Percentiles rank a stretch among this genome's conserved stretches.
Conservation (phyloP, 768 basidiomycete genomes). For the Lepiota brunneoincarnata region DNA sequence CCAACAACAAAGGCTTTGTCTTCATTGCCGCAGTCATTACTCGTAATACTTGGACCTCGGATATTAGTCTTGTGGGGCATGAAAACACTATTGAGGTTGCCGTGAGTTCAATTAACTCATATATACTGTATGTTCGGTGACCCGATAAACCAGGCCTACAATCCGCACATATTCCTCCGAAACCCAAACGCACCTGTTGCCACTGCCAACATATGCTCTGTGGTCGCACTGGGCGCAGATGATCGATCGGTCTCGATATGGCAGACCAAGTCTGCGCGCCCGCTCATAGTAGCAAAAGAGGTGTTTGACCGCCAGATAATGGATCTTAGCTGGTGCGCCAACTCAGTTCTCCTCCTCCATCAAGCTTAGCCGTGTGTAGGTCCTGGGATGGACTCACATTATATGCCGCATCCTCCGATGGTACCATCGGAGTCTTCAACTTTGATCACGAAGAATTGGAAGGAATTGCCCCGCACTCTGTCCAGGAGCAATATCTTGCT, state of each 20-base stretch:
- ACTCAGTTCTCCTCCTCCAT: neutral
- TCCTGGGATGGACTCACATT: slow-evolving; percentile 89
- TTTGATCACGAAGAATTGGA: slow-evolving; percentile 81
- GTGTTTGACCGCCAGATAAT: slow-evolving; percentile 94
- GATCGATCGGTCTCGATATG: slow-evolving; percentile 94
- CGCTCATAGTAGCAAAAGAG: slow-evolving; percentile 90
- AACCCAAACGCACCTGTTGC: slow-evolving; percentile 63
- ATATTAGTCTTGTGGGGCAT: slow-evolving; percentile 94
- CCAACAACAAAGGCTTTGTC: slow-evolving; percentile 93
- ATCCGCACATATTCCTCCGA: slow-evolving; percentile 90
- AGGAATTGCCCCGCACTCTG: slow-evolving; percentile 71
- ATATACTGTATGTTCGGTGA: neutral
- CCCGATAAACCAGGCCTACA: slow-evolving; percentile 62
- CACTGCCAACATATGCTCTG: slow-evolving; percentile 85
- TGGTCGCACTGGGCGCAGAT: slow-evolving; percentile 91
- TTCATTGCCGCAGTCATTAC: slow-evolving; percentile 97
- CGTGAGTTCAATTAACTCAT: slow-evolving; percentile 41
- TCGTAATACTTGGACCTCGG: slow-evolving; percentile 83
- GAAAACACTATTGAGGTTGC: slow-evolving; percentile 97
- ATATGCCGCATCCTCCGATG: slow-evolving; percentile 95
- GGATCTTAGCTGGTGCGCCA: slow-evolving; percentile 87
- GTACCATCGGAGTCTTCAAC: slow-evolving; percentile 85
- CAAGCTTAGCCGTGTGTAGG: slow-evolving; percentile 42
- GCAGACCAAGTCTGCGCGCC: slow-evolving; percentile 91
- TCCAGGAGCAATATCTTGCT: slow-evolving; percentile 76